Evolutionary conservation across 352 stramenopile species (phyloP).

Genomic region (Globisporangium ultimum): DNA sequence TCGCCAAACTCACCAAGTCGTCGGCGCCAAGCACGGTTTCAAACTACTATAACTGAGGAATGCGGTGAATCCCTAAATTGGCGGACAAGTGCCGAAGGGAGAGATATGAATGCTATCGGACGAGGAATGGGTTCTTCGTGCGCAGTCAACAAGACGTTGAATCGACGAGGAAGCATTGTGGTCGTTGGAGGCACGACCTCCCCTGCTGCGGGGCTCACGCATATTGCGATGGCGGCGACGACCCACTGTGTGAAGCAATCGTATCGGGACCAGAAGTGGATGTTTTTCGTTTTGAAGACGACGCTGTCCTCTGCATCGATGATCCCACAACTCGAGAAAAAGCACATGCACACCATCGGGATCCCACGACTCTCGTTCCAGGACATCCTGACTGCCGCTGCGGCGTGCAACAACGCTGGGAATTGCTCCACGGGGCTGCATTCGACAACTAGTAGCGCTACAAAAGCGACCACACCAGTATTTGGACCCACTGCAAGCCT

Average conservation of each 20-base stretch:
- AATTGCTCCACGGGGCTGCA: neutral
- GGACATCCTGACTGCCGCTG: conserved; percentile 17
- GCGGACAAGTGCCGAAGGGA: neutral
- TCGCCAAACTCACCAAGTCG: conserved; percentile 2
- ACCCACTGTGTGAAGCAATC: conserved; percentile 54
- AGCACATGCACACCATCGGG: conserved; percentile 55
- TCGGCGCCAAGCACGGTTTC: neutral
- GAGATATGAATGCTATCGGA: neutral
- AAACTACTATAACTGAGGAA: neutral
- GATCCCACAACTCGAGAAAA: conserved; percentile 68
- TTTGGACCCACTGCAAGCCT: neutral
- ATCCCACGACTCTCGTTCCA: conserved; percentile 44
- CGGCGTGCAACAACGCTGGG: neutral
- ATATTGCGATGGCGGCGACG: conserved; percentile 14
- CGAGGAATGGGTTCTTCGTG: neutral
- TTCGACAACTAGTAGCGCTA: neutral
- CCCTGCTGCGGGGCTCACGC: neutral
- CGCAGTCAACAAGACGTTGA: neutral
- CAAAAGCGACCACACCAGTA: neutral
- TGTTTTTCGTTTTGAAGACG: conserved; percentile 64
- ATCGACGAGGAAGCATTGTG: conserved; percentile 6
- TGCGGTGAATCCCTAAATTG: neutral
- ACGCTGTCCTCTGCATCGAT: conserved; percentile 59
- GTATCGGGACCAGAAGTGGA: conserved; percentile 66
- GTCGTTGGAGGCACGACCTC: neutral